Evolutionary conservation across 805 yeast genomes (phyloP), one percentile per base, ranked within the genome.

Genomic region (Yarrowia sp.): DNA sequence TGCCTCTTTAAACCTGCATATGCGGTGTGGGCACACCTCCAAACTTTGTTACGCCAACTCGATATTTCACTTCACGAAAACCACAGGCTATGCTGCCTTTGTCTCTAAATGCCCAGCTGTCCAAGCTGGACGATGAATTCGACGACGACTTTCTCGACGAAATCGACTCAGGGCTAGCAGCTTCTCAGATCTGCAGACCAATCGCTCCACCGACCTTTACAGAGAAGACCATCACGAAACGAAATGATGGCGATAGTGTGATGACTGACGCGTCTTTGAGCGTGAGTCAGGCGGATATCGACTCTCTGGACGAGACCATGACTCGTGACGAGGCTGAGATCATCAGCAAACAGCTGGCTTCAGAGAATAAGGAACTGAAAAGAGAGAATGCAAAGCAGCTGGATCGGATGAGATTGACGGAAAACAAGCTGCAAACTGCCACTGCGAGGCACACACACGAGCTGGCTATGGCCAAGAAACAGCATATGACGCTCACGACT

Each of bases 81-180:
- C 38, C 38, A 48, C 39, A 51, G 22, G 61, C 61, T 38, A 58
- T 58, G 64, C 33, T 58, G 17, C 64, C 64, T 33, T 8, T 44
- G 42, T 58, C 64, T 13, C 39, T 58, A 8, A 44, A 18, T 33
- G 64, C 64, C 22, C 64, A 58, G 51, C 64, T 58, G 43, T 39
- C 39, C 51, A 32, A 58, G 51, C 51, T 58, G 42, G 64, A 58
- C 32, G 51, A 13, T 8, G 64, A 58, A 15, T 58, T 43, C 28
- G 61, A 55, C 47, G 61, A 55, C 38, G 61, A 55, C 31, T 28
- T 55, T 17, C n/a, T 55, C 47, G 61, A 55, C n/a, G 61, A 55
- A 8, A n/a, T 55, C 31, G 58, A 51, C 43, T 38, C 33, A 22
- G 42, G 42, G 17, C 18, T 35, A 33, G 42, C 31, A 32, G 58